Percentiles rank a stretch among this genome's conserved stretches.
Conservation (phyloP, 352 stramenopile genomes). For the Globisporangium camurandrum region DNA sequence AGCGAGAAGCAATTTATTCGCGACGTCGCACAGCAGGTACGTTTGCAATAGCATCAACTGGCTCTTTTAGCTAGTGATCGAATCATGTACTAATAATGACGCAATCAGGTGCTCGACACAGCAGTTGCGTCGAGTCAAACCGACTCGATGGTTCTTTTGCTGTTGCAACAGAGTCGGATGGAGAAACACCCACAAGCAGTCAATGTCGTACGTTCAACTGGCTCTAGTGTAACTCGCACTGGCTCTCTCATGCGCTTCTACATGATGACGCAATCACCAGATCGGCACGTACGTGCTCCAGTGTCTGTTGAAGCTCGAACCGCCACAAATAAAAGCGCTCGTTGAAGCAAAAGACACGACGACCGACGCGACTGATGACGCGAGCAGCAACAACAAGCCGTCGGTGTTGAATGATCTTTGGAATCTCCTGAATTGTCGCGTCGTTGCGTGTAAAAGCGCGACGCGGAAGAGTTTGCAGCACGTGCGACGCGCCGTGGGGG, state of each 20-base stretch:
- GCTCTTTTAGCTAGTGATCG: background rate
- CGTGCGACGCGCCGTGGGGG: constrained; percentile 36
- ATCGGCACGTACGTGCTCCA: constrained; percentile 40
- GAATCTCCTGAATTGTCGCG: constrained; percentile 53
- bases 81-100: background rate
- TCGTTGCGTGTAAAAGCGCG: constrained; percentile 60
- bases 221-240: too few relatives aligned
- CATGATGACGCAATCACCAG: background rate
- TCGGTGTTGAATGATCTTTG: constrained; percentile 51
- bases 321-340: constrained; percentile 25
- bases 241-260: too few relatives aligned
- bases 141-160: constrained; percentile 23
- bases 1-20: constrained; percentile 76
- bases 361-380: too few relatives aligned
- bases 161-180: constrained; percentile 20
- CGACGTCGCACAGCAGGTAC: constrained; percentile 38
- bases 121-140: constrained; percentile 17
- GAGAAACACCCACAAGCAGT: constrained; percentile 48
- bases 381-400: too few relatives aligned
- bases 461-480: constrained; percentile 45
- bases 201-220: constrained; percentile 26
- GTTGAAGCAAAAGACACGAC: too few relatives aligned
- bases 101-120: constrained; percentile 30
- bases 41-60: background rate
- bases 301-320: constrained; percentile 43